Evolutionary conservation across 2,329 filamentous ascomycete genomes (phyloP), one percentile per base, ranked within the genome.

Genomic region (Trichoderma sp.): DNA sequence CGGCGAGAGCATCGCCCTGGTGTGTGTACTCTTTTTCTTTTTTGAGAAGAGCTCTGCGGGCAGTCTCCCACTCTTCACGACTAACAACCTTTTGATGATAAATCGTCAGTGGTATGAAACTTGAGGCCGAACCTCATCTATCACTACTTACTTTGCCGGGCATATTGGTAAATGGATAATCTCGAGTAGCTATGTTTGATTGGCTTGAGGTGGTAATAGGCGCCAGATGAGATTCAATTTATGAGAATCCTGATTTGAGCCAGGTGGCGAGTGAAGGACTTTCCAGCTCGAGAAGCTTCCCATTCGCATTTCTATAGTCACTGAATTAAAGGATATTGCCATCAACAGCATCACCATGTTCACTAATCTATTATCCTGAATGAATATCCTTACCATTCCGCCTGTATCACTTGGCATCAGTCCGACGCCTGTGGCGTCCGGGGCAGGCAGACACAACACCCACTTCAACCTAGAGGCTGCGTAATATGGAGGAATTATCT

Each of bases 21-120:
- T 70, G 72, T 3, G 74, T 76, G 29, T 75, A 72, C 19, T 75
- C 73, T 63, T 80, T 80, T 67, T 80, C 77, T 60, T 79, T 78
- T 17, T 70, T 67, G 6, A 80, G 74, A 22, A 80, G 73, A 3
- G 72, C 72, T 52, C 76, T 79, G 53, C 76, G 75, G 37, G 77
- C 75, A 15, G 69, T 59, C 35, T 78, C 71, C 78, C 78, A 80
- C 70, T 80, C 76, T 5, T 76, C 72, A 37, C 71, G 76, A 34
- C 64, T 74, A 9, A 76, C 75, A 22, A 78, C 68, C 77, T 79
- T 37, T 67, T 67, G 17, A 5, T 39, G 4, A 10, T 19, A 5
- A 35, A 17, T 32, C 6, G 37, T 50, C 9, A 56, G 37, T 8
- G 8, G 37, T 22, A 19, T 8, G 27, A 13, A 8, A n/a, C 25